Evolutionary conservation across 1,139 yeast species (phyloP), one percentile per base, ranked within the genome.

Genomic region (Suzukiozyma palmioleophila): DNA sequence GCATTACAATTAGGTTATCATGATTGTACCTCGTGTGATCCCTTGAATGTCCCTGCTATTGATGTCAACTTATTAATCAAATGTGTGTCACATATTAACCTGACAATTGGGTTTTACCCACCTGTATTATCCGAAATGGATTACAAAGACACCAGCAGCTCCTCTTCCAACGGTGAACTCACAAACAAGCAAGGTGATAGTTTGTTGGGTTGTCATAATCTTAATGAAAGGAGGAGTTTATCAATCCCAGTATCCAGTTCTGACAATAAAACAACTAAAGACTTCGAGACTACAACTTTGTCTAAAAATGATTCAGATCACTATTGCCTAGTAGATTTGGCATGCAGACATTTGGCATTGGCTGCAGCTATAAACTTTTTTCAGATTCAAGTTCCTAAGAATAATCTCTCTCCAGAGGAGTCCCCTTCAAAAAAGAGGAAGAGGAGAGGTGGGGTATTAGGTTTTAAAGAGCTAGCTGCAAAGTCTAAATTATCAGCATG

Each of bases 401-500:
- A 47, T n/a, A 43, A 60, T 30, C 51, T 39, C 45, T 51, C 51
- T 13, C 53, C 59, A 5, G 55, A 51, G 21, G 54, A 50, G 13
- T 8, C 34, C 4, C 14, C 26, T 38, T 45, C 46, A 30, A 75
- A 77, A 51, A 80, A 80, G 59, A 66, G 74, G 53, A 66, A 73
- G 54, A 77, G 90, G 66, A 74, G 95, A 57, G 96, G 96, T 18
- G 96, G 95, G 29, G 89, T 87, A 10, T 66, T 87, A 35, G 96
- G 96, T 0, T 87, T 87, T 63, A 85, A 87, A 59, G 96, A 87
- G 58, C 71, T 87, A 56, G 96, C 95, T 7, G 83, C 88, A 13
- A 84, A 86, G 55, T 83, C 90, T 10, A 85, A 84, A 49, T 72
- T 87, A 43, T 78, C 87, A 18, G 95, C 96, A n/a, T 87, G 96